Evolutionary conservation across 441 rosid species (phyloP), one percentile per base, ranked within the genome.

Genomic region (Mallotus japonicus): DNA sequence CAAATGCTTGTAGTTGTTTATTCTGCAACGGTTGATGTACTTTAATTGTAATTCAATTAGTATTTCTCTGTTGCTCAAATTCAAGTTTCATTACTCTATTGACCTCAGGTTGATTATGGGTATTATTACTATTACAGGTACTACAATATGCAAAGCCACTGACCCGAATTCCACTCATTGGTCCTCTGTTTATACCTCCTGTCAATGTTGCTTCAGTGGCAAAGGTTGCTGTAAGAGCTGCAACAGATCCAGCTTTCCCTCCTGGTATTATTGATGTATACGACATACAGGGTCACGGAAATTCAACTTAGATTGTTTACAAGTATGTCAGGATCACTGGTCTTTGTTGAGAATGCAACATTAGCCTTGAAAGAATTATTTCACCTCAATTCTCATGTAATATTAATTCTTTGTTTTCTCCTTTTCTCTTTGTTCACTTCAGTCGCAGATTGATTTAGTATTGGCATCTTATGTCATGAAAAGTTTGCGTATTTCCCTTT

Each of bases 181-280:
- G 97, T 2, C 91, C 94, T 12, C 84, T 88, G 22, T 74, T 89
- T 7, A 81, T 82, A 72, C 89, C 96, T 70, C 97, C 97, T 1
- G 94, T 89, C 0, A 82, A 78, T 70, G 94, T 87, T 4, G 82
- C 80, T 56, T 76, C 88, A 0, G 87, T 89, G 13, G 94, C 97
- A 16, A 85, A 81, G 79, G 89, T 85, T 9, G 92, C 90, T 17
- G 86, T 88, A 2, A 78, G 80, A 67, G 94, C 90, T 59, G 97
- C 91, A 40, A 80, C 68, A 0, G 90, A 88, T 79, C 83, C 86
- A 0, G 79, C 70, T 14, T 88, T 85, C 50, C 85, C 87, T 59
- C 82, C 90, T 19, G 88, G 91, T 19, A 62, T 88, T 65, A 34
- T 90, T 6, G 96, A 90, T 69, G 90, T 80, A 6, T 81, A 85